Evolutionary conservation across 306 rosid genomes (phyloP), one percentile per base, ranked within the genome.

Genomic region (Pterocarpus macrocarpus): DNA sequence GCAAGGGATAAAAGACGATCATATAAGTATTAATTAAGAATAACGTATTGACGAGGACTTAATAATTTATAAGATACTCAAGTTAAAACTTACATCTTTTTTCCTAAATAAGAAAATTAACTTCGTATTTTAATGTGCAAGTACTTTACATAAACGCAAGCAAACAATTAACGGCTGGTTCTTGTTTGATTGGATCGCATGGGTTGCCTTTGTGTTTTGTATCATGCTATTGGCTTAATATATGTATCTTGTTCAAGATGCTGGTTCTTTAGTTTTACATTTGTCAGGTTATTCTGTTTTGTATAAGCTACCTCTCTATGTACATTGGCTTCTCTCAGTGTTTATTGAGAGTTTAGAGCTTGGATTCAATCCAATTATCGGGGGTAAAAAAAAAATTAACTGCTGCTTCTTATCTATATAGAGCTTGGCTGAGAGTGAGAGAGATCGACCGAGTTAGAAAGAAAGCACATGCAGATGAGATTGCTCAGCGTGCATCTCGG

Each of bases 401-500:
- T 0, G 28, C 28, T 22, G 28, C 28, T 22, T 22, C 28, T 22
- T 22, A 22, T 22, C 28, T 22, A 22, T 13, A 10, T 76, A 72
- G 22, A 61, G n/a, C 7, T 62, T 38, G 33, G 67, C 15, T 3
- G 38, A 32, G 3, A 61, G 81, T 36, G 62, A 43, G 15, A 22
- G 53, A 35, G 7, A 56, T 8, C 5, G 65, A 56, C 12, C 9
- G 55, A 64, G 1, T 13, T 52, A 52, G 58, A 5, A 2, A 36
- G 33, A 4, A 56, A n/a, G 36, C 3, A 58, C 17, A 79, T 41
- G 76, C n/a, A 57, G 52, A 79, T 79, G 77, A 79, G 76, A 79
- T 30, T 69, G 82, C 15, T 79, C 82, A 69, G 82, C 82, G 65
- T 69, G 77, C 77, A 79, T 69, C 70, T 79, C 70, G 77, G 76